These are phyloP conservation scores for Orobanche coerulescens DNA, from an alignment of 257 asterid species.

Conservation along the genomic window DNA sequence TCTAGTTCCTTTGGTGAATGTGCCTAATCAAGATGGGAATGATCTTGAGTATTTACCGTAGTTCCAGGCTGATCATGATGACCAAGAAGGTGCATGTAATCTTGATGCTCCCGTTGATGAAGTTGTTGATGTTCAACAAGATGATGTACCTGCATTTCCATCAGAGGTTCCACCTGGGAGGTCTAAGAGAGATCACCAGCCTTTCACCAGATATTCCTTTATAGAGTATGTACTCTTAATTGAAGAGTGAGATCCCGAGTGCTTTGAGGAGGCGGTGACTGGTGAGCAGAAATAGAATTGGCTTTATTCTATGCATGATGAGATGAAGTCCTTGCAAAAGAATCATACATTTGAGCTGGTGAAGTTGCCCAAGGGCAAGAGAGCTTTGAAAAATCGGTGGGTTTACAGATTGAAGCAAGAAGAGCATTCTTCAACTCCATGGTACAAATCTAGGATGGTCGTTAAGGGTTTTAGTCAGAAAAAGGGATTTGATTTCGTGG, in stretches of 20 bases:
- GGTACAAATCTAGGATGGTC: neutral
- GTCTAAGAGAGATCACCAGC: neutral
- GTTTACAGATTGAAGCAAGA: neutral
- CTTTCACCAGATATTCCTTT: neutral
- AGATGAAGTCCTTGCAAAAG: conserved; percentile 17
- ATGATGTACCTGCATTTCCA: no score
- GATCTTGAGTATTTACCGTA: no score
- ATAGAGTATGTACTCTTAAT: no score
- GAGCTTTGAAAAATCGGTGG: conserved; percentile 1
- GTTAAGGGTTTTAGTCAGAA: neutral
- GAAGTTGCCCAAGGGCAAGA: neutral
- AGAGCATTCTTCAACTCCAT: neutral
- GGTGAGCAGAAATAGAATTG: neutral
- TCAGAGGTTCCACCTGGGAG: neutral
- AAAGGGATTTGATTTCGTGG: conserved; percentile 1
- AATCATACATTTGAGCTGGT: conserved; percentile 11
- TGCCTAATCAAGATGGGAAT: no score
- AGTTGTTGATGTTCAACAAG: no score
- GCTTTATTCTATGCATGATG: conserved; percentile 5
- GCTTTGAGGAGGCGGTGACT: neutral
- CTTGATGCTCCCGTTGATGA: no score
- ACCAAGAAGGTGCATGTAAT: no score
- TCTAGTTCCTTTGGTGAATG: no score
- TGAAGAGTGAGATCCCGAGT: conserved; percentile 1
- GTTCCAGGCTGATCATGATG: no score